These are phyloP conservation scores for Xylogone sp. DNA, from an alignment of 2,329 filamentous ascomycete genomes.

Conservation along the genomic window DNA sequence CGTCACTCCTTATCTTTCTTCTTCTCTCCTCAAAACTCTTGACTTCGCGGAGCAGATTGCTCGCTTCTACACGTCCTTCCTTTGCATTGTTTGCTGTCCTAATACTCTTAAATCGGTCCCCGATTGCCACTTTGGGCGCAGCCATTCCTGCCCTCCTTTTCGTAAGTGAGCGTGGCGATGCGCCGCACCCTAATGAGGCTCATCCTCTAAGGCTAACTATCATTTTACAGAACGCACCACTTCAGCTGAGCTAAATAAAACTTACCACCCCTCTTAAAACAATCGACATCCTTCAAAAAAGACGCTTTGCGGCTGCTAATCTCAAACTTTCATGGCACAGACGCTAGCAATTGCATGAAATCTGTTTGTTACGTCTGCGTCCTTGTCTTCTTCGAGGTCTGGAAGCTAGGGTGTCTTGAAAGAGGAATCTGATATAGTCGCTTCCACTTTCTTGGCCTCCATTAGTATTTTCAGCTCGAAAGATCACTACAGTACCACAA, in stretches of 20 bases:
- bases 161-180: not conserved
- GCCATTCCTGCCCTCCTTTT: not conserved
- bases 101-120: not conserved
- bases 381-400: too few relatives aligned
- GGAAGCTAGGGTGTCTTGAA: too few relatives aligned
- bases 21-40: not conserved
- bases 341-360: too few relatives aligned
- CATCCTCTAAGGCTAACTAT: not conserved
- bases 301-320: too few relatives aligned
- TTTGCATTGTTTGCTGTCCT: not conserved
- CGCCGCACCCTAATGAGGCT: not conserved
- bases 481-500: slow-evolving; percentile 7
- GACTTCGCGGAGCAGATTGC: not conserved
- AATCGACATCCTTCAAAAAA: too few relatives aligned
- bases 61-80: not conserved
- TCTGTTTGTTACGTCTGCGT: too few relatives aligned
- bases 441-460: too few relatives aligned
- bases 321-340: too few relatives aligned
- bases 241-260: not conserved
- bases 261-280: not conserved
- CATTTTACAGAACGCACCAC: not conserved
- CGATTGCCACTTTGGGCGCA: too few relatives aligned
- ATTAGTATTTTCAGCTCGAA: too few relatives aligned
- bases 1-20: not conserved
- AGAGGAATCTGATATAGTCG: too few relatives aligned